These are phyloP conservation scores for Cutaneotrichosporon mucoides DNA, from an alignment of 1,284 basidiomycete genomes.

Conservation along the genomic window DNA sequence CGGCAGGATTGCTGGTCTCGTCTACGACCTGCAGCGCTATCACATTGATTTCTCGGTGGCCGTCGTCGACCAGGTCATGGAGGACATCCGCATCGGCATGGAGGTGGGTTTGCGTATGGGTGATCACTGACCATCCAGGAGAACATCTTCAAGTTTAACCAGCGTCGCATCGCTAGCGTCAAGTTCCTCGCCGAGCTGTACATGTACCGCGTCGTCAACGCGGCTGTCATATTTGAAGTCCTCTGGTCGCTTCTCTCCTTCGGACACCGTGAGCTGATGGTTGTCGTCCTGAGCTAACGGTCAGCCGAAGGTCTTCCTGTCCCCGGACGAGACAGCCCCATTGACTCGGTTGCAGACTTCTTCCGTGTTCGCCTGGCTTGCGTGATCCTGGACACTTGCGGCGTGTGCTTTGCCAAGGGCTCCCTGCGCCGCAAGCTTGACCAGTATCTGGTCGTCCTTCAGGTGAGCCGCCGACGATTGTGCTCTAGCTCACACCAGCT, in stretches of 20 bases:
- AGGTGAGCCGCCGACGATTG: slow-evolving; percentile 55
- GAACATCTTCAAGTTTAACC: slow-evolving; percentile 92
- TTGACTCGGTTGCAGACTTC: slow-evolving; percentile 93
- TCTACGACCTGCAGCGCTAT: slow-evolving; percentile 88
- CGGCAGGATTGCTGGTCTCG: slow-evolving; percentile 84
- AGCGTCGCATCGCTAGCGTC: slow-evolving; percentile 81
- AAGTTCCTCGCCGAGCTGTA: slow-evolving; percentile 97
- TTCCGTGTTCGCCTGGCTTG: slow-evolving; percentile 92
- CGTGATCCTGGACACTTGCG: slow-evolving; percentile 88
- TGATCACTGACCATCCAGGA: slow-evolving; percentile 49
- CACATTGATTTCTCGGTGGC: slow-evolving; percentile 82
- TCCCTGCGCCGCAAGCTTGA: slow-evolving; percentile 86
- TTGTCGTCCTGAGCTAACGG: neutral
- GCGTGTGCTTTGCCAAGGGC: slow-evolving; percentile 95
- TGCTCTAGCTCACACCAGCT: slow-evolving; percentile 54
- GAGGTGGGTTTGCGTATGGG: slow-evolving; percentile 53
- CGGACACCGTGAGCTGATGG: slow-evolving; percentile 72
- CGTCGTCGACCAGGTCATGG: slow-evolving; percentile 89
- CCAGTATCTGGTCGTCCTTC: slow-evolving; percentile 86
- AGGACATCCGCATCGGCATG: slow-evolving; percentile 83
- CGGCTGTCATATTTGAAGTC: slow-evolving; percentile 84
- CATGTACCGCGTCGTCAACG: slow-evolving; percentile 90
- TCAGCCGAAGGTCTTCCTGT: slow-evolving; percentile 76
- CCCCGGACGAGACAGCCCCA: slow-evolving; percentile 67
- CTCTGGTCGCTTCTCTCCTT: slow-evolving; percentile 95